A percentile compares a stretch with the other conserved stretches of the same genome.
Conservation (phyloP, 345 rosid species). For the Cardiospermum halicacabum region DNA sequence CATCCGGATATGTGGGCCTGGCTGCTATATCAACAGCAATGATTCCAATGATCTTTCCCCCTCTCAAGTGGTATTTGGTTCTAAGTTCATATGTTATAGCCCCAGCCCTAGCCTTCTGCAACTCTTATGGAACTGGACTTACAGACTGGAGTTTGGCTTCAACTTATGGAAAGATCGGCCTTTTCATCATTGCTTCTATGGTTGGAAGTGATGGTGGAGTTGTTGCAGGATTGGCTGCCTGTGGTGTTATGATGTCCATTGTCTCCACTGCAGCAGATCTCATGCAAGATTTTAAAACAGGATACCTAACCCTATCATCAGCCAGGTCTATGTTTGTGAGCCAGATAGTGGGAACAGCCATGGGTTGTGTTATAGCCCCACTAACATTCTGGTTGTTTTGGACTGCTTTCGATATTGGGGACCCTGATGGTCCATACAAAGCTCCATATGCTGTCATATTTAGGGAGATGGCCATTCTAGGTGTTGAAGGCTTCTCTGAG, state of each 20-base stretch:
- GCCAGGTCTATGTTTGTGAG: conserved; percentile 92
- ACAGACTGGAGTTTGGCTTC: conserved; percentile 81
- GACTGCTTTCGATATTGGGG: conserved; percentile 84
- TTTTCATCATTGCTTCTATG: conserved; percentile 74
- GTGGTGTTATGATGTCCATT: conserved; percentile 88
- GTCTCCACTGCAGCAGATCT: conserved; percentile 95
- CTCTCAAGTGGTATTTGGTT: conserved; percentile 86
- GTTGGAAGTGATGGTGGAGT: conserved; percentile 84
- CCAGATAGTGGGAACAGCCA: conserved; percentile 75
- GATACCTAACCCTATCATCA: conserved; percentile 80
- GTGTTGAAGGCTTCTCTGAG: conserved; percentile 69
- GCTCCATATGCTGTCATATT: conserved; percentile 86
- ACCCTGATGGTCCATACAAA: conserved; percentile 79
- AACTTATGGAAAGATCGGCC: conserved; percentile 90
- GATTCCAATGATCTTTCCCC: conserved; percentile 71
- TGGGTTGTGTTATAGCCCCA: conserved; percentile 92
- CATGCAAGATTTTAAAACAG: conserved; percentile 95
- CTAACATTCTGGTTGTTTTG: conserved; percentile 86
- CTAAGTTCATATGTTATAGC: conserved; percentile 75
- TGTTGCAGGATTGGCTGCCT: conserved; percentile 83
- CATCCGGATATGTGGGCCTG: conserved; percentile 79
- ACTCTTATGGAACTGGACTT: conserved; percentile 84
- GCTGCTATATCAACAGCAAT: conserved; percentile 80
- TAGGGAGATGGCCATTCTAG: conserved; percentile 87
- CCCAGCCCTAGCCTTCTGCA: conserved; percentile 91